A percentile compares a stretch with the other conserved stretches of the same genome.
These are phyloP conservation scores for Arctostaphylos glauca DNA, from an alignment of 148 eudicot genomes.

Conservation along the genomic window DNA sequence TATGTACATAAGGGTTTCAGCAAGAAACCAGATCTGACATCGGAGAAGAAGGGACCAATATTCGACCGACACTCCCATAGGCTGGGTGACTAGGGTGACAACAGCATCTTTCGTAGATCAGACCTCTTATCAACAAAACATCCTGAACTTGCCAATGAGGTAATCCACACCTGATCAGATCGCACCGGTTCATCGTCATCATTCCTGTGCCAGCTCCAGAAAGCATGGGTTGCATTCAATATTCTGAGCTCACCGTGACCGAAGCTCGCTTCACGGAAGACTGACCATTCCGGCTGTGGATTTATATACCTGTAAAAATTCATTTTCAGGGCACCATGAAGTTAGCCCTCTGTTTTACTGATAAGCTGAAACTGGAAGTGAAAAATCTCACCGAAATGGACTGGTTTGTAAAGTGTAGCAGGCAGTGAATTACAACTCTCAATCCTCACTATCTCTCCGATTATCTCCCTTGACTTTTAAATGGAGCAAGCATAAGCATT, in stretches of 20 bases:
- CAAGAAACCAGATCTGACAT: not conserved
- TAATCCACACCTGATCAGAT: conserved; percentile 82
- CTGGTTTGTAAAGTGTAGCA: not conserved
- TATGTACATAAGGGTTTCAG: not conserved
- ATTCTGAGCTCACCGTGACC: conserved; percentile 89
- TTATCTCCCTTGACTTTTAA: no score
- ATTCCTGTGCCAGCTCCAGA: conserved; percentile 94
- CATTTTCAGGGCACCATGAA: not conserved
- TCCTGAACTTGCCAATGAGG: conserved; percentile 63
- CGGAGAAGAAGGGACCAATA: not conserved
- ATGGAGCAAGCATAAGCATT: no score
- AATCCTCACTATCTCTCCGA: no score
- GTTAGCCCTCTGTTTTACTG: not conserved
- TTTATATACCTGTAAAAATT: conserved; percentile 52
- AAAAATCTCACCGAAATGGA: not conserved
- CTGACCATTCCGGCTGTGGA: conserved; percentile 84
- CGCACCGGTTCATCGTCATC: conserved; percentile 83
- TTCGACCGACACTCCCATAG: not conserved
- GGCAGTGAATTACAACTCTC: no score
- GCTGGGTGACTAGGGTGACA: conserved; percentile 34
- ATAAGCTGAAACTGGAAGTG: not conserved
- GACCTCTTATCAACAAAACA: conserved; percentile 44
- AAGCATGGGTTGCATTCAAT: conserved; percentile 62
- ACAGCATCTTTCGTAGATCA: conserved; percentile 47
- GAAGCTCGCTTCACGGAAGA: conserved; percentile 88